phyloP scores from a whole-genome alignment of 2,329 filamentous ascomycete species.

The Lecanicillium sp. region DNA sequence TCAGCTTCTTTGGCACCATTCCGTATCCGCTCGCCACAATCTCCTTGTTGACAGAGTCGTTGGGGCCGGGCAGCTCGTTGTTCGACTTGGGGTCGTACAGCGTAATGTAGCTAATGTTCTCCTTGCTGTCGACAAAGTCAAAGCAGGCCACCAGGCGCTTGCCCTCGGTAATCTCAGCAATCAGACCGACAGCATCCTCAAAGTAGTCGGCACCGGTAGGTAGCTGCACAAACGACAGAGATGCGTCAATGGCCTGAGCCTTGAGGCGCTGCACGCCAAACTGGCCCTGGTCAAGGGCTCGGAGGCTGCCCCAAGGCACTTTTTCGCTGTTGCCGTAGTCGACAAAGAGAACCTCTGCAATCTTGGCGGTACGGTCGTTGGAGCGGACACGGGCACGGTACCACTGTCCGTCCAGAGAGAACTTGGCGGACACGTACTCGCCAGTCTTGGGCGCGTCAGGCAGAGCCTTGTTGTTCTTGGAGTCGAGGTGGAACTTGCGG shows the following conservation, averaged over 20 bases:
- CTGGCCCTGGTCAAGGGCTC: slow-evolving; percentile 69
- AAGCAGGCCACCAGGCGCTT: slow-evolving; percentile 83
- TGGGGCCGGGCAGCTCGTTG: slow-evolving; percentile 45
- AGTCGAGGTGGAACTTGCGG: slow-evolving; percentile 80
- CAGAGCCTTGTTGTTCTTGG: slow-evolving; percentile 69
- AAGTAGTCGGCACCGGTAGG: slow-evolving; percentile 79
- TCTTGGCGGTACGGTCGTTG: slow-evolving; percentile 85
- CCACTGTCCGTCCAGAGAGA: slow-evolving; percentile 85
- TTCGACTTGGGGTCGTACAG: slow-evolving; percentile 70
- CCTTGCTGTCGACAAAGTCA: slow-evolving; percentile 71
- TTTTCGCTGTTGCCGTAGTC: slow-evolving; percentile 95
- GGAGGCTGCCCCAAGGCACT: slow-evolving; percentile 75
- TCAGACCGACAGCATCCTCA: slow-evolving; percentile 66
- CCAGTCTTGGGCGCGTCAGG: slow-evolving; percentile 77
- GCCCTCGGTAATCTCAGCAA: slow-evolving; percentile 66
- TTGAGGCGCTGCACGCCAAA: slow-evolving; percentile 79
- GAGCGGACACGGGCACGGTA: slow-evolving; percentile 86
- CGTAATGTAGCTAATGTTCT: slow-evolving; percentile 78
- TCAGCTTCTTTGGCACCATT: slow-evolving; percentile 87
- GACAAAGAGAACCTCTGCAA: slow-evolving; percentile 85
- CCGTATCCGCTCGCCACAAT: slow-evolving; percentile 76
- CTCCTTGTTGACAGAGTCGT: slow-evolving; percentile 84
- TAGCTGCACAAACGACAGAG: slow-evolving; percentile 82
- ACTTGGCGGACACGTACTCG: slow-evolving; percentile 85
- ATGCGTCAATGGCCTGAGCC: slow-evolving; percentile 79